Conservation (phyloP, 176 grass and related monocot species). For the Triticum turgidum region DNA sequence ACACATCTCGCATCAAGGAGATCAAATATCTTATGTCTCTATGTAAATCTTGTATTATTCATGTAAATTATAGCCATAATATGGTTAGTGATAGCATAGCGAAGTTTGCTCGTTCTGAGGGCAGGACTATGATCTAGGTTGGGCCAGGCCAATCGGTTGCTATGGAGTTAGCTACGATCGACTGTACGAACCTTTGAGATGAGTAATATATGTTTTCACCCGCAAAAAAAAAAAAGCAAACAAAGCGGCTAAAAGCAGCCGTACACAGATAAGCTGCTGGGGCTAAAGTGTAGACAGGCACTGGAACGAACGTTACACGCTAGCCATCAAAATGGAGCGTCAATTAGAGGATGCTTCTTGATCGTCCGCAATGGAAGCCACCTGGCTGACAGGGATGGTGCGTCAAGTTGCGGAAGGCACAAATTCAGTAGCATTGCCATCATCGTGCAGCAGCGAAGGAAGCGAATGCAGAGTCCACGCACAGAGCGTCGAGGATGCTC, state of each 20-base stretch:
- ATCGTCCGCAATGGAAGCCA: conserved; percentile 14
- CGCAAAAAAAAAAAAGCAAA: too few species aligned
- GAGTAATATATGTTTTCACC: too few species aligned
- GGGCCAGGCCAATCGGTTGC: too few species aligned
- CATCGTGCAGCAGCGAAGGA: not conserved
- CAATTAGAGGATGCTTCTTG: conserved; percentile 26
- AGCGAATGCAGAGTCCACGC: conserved; percentile 20
- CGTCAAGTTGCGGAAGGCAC: conserved; percentile 31
- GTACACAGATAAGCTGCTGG: not conserved
- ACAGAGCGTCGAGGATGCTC: not conserved
- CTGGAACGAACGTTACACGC: not conserved
- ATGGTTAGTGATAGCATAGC: too few species aligned
- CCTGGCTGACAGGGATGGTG: conserved; percentile 21
- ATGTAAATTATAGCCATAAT: too few species aligned
- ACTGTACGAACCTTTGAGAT: too few species aligned
- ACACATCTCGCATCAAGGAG: too few species aligned
- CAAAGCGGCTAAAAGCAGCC: not conserved
- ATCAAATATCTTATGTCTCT: too few species aligned
- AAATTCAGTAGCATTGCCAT: conserved; percentile 30
- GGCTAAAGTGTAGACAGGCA: not conserved
- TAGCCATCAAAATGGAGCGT: not conserved
- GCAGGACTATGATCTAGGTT: too few species aligned
- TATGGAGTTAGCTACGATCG: too few species aligned
- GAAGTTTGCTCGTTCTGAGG: too few species aligned
- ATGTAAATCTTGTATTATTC: too few species aligned